A percentile compares a stretch with the other conserved stretches of the same genome.
Evolutionary conservation across 768 basidiomycete genomes (phyloP).

Genomic region (Sutorius australiensis): DNA sequence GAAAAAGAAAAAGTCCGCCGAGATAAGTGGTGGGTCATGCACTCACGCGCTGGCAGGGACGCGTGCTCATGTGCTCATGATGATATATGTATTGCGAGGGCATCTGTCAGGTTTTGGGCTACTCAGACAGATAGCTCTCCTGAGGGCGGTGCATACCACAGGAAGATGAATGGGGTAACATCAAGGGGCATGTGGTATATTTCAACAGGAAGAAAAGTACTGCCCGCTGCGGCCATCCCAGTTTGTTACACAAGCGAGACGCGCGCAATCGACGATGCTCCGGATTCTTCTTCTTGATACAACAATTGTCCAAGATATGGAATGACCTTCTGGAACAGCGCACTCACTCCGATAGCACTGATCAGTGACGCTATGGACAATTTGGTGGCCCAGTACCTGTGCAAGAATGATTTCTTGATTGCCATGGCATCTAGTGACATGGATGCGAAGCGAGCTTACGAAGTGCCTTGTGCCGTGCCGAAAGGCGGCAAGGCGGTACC

Average conservation of each 20-base stretch:
- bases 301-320: not conserved
- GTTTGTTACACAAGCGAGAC: not conserved
- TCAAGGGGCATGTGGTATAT: constrained; percentile 2
- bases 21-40: not conserved
- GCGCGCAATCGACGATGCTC: not conserved
- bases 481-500: not conserved
- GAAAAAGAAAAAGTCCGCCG: not conserved
- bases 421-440: not conserved
- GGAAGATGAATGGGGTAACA: constrained; percentile 10
- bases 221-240: not conserved
- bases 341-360: not conserved
- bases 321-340: not conserved
- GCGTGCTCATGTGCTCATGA: not conserved
- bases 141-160: not conserved
- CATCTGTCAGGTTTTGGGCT: not conserved
- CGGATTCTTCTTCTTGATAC: not conserved
- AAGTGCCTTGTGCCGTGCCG: not conserved
- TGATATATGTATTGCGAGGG: not conserved
- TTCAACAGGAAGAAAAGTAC: not conserved
- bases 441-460: not conserved
- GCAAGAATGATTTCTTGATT: not conserved
- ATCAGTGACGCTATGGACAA: not conserved
- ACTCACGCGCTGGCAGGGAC: not conserved
- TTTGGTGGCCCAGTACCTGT: not conserved
- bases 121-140: not conserved